Evolutionary conservation across 495 filamentous ascomycete genomes (phyloP), one percentile per base, ranked within the genome.

Genomic region (Podospora comata): DNA sequence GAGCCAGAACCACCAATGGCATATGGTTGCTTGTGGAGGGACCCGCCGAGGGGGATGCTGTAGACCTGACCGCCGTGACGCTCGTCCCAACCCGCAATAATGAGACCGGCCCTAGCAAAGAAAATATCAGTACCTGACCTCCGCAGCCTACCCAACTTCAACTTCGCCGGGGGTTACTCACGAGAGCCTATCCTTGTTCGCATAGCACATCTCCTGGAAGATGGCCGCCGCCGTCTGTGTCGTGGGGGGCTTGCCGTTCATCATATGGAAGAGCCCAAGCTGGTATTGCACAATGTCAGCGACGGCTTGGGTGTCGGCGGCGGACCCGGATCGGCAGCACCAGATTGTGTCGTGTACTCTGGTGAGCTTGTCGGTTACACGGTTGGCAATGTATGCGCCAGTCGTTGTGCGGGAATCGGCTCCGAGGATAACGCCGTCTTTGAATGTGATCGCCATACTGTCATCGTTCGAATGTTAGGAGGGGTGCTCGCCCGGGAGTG

Each of bases 341-440:
- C 95, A 99, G 79, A 99, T 97, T 61, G 94, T 98, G 80, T 98
- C 95, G 80, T 96, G 91, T 56, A 99, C 94, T 81, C 94, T 92
- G 71, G 96, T 99, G 76, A 99, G 89, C 85, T 99, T 99, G 84
- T 99, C 95, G 67, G 95, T 98, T 62, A 99, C 96, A 82, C 95
- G 90, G 79, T 99, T 99, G 74, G 95, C 96, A 77, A 99, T 98
- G 86, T 97, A 98, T 70, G 95, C 89, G 75, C 95, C 95, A 65
- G 95, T 98, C n/a, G 95, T 98, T 73, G 95, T 99, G 83, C 95
- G 89, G 73, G 93, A 97, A 79, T 99, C 95, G 71, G 95, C 95
- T 65, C 94, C 89, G 34, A 99, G 85, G 79, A 99, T 96, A 59
- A 99, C 96, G 62, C 95, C 95, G 74, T 96, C 93, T 76, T 94